A percentile compares a stretch with the other conserved stretches of the same genome.
These are phyloP conservation scores for Verticillium klebahnii DNA, from an alignment of 2,329 filamentous ascomycete genomes.

Conservation along the genomic window DNA sequence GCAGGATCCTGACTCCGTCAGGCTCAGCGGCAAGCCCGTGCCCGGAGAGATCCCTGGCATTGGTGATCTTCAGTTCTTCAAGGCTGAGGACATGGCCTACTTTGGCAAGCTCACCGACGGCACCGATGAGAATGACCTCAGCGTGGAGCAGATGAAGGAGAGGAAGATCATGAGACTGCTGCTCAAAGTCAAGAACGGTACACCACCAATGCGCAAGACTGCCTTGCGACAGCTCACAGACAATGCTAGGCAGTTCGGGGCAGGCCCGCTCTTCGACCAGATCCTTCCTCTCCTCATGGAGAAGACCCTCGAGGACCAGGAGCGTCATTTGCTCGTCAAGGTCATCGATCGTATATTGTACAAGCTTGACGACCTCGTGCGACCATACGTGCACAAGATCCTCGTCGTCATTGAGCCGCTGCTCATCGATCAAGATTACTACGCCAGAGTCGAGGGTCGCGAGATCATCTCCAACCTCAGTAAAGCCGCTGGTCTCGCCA, in stretches of 20 bases:
- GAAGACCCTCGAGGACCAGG: conserved; percentile 94
- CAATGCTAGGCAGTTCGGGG: conserved; percentile 93
- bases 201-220: conserved; percentile 97
- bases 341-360: conserved; percentile 98
- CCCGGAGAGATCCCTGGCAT: conserved; percentile 95
- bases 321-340: conserved; percentile 96
- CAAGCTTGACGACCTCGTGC: conserved; percentile 94
- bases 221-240: conserved; percentile 95
- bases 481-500: conserved; percentile 92
- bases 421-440: conserved; percentile 98
- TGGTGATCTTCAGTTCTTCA: conserved; percentile 95
- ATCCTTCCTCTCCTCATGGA: conserved; percentile 97
- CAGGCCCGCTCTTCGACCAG: conserved; percentile 92
- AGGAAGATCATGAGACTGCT: conserved; percentile 97
- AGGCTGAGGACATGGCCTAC: conserved; percentile 97
- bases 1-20: conserved; percentile 85
- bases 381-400: conserved; percentile 97
- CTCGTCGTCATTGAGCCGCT: conserved; percentile 98
- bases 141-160: conserved; percentile 93
- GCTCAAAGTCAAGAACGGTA: conserved; percentile 98
- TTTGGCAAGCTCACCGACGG: conserved; percentile 97
- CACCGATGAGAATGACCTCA: conserved; percentile 84
- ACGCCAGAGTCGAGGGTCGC: conserved; percentile 93
- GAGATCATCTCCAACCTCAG: conserved; percentile 98
- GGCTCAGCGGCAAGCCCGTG: conserved; percentile 81